Evolutionary conservation across 768 basidiomycete genomes (phyloP).

Genomic region (Hirschioporus abietinus): DNA sequence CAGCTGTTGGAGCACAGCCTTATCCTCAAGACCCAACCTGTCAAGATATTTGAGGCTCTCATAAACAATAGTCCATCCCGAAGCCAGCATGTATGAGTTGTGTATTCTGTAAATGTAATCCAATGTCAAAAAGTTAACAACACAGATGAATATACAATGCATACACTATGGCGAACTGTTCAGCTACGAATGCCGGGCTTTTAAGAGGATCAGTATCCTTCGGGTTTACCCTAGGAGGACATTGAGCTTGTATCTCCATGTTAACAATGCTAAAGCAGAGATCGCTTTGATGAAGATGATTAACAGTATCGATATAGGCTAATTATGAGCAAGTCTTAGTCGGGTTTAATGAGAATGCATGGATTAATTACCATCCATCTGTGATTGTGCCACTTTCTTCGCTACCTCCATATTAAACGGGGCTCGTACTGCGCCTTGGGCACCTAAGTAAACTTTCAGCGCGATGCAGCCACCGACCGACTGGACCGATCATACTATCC

Average conservation of each 20-base stretch:
- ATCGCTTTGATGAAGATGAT: slow-evolving; percentile 58
- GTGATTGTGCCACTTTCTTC: slow-evolving; percentile 66
- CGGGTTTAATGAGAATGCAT: neutral
- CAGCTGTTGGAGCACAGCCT: slow-evolving; percentile 47
- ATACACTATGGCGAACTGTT: slow-evolving; percentile 8
- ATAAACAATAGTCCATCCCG: slow-evolving; percentile 73
- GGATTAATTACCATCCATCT: slow-evolving; percentile 53
- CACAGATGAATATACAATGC: slow-evolving; percentile 6
- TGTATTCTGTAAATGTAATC: slow-evolving; percentile 52
- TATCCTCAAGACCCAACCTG: slow-evolving; percentile 50
- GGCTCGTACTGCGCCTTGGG: slow-evolving; percentile 41
- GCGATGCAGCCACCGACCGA: neutral
- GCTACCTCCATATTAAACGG: slow-evolving; percentile 63
- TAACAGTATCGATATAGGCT: slow-evolving; percentile 70
- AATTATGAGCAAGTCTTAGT: neutral
- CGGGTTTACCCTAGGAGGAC: slow-evolving; percentile 21
- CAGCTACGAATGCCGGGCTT: slow-evolving; percentile 52
- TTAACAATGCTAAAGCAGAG: slow-evolving; percentile 55
- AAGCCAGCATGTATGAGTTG: slow-evolving; percentile 77
- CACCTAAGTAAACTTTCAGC: neutral
- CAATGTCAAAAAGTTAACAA: slow-evolving; percentile 10
- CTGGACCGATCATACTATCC: neutral
- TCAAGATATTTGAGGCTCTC: slow-evolving; percentile 51
- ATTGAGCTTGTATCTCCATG: slow-evolving; percentile 50
- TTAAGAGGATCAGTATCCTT: slow-evolving; percentile 16